Conservation (phyloP, 176 grass and related monocot genomes). For the Oropetium thomaeum region DNA sequence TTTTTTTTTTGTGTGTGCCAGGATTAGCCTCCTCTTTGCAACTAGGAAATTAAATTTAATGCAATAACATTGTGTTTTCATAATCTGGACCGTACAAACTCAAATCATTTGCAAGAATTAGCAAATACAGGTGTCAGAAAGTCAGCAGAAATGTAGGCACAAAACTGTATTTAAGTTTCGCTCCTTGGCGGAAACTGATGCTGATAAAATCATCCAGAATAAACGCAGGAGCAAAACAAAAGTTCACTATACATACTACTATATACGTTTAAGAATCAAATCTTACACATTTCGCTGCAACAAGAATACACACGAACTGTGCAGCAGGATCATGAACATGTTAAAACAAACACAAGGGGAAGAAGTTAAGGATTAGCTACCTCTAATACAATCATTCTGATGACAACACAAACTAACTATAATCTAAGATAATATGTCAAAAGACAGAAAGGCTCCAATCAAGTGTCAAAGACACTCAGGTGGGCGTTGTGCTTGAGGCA, state of each 20-base stretch:
- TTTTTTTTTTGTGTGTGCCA: too few species aligned
- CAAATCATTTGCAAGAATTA: not conserved
- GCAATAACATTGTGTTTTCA: not conserved
- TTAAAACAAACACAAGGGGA: slow-evolving; percentile 28
- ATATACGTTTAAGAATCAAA: not conserved
- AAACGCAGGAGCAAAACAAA: too few species aligned
- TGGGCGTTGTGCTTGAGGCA: slow-evolving; percentile 32
- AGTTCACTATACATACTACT: too few species aligned
- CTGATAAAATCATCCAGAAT: too few species aligned
- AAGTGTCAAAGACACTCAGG: slow-evolving; percentile 1
- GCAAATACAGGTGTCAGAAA: not conserved
- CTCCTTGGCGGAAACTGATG: too few species aligned
- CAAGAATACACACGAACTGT: slow-evolving; percentile 27
- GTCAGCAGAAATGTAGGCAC: not conserved
- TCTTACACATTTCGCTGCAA: slow-evolving; percentile 26
- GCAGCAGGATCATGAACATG: slow-evolving; percentile 30
- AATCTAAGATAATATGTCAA: slow-evolving; percentile 43
- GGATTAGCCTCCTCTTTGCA: too few species aligned
- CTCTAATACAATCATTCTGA: slow-evolving; percentile 29
- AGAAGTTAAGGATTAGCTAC: slow-evolving; percentile 34
- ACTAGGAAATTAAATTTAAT: not conserved
- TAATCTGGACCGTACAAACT: not conserved
- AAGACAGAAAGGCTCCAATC: slow-evolving; percentile 8
- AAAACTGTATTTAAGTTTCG: too few species aligned
- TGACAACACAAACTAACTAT: slow-evolving; percentile 21